Evolutionary conservation across 2,329 filamentous ascomycete species (phyloP).

Genomic region (Nemania diffusa): DNA sequence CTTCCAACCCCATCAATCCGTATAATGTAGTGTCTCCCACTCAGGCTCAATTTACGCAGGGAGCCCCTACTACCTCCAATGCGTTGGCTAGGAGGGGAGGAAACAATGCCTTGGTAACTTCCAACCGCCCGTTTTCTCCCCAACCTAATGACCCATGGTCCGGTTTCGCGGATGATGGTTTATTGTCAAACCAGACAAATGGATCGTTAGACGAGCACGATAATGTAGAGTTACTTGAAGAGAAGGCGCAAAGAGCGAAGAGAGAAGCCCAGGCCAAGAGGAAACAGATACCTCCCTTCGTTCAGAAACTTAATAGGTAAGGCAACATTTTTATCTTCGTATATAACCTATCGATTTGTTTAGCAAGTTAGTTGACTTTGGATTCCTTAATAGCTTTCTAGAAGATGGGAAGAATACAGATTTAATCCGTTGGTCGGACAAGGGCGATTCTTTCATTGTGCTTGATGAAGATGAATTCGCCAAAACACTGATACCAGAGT

Average conservation of each 20-base stretch:
- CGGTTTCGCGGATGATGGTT: conserved; percentile 56
- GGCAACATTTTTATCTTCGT: conserved; percentile 40
- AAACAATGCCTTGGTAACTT: conserved; percentile 60
- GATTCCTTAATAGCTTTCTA: conserved; percentile 74
- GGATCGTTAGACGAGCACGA: conserved; percentile 66
- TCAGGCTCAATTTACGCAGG: conserved; percentile 49
- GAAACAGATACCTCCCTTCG: conserved; percentile 97
- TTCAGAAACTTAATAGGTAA: conserved; percentile 97
- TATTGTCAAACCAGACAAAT: conserved; percentile 53
- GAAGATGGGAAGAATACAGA: conserved; percentile 94
- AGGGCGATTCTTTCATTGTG: conserved; percentile 95
- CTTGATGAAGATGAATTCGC: conserved; percentile 98
- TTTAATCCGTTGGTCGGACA: conserved; percentile 95
- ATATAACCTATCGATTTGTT: not conserved
- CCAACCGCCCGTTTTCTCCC: conserved; percentile 45
- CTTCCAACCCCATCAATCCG: conserved; percentile 49
- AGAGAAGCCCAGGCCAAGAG: conserved; percentile 88
- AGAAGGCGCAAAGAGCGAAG: conserved; percentile 82
- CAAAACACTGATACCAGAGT: conserved; percentile 94
- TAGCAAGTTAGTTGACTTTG: conserved; percentile 11
- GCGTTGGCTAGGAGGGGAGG: conserved; percentile 63
- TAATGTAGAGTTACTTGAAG: conserved; percentile 81
- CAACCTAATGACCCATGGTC: conserved; percentile 51
- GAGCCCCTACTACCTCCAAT: conserved; percentile 55
- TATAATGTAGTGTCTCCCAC: conserved; percentile 48